Percentiles rank a stretch among this genome's conserved stretches.
phyloP scores from a whole-genome alignment of 805 yeast genomes.

The Wickerhamiella azyma region DNA sequence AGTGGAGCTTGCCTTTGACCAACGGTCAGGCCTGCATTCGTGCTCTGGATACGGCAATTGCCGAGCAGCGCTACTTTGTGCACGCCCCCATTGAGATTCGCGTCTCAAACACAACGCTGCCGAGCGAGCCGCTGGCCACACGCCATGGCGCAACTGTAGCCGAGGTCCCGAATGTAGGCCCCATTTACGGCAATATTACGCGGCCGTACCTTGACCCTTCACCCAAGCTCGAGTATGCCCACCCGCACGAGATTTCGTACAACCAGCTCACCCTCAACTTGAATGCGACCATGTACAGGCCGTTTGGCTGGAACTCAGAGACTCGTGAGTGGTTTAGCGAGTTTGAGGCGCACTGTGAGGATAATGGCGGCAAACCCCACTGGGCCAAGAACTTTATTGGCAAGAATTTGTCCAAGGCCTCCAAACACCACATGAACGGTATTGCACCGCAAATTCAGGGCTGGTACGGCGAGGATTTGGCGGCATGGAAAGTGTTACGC shows the following conservation, averaged over 20 bases:
- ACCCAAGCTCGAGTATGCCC: constrained; percentile 44
- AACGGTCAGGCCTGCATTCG: constrained; percentile 61
- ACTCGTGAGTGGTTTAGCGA: constrained; percentile 61
- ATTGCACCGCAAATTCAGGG: constrained; percentile 50
- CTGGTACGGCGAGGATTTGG: constrained; percentile 70
- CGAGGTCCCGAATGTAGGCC: constrained; percentile 33
- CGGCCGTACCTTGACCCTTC: constrained; percentile 75
- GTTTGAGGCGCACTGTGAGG: constrained; percentile 67
- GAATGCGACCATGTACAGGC: constrained; percentile 92
- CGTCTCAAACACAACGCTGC: constrained; percentile 59
- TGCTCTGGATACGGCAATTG: constrained; percentile 31
- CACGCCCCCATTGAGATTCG: constrained; percentile 95
- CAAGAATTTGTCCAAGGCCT: constrained; percentile 25
- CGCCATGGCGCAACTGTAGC: constrained; percentile 2
- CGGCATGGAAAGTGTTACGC: constrained; percentile 48
- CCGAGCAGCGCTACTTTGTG: constrained; percentile 47
- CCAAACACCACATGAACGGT: constrained; percentile 68
- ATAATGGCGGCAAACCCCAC: constrained; percentile 87
- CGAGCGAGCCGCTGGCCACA: constrained; percentile 10
- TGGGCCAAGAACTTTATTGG: constrained; percentile 97
- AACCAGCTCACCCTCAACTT: constrained; percentile 72
- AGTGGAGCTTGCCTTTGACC: constrained; percentile 88
- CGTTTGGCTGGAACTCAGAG: constrained; percentile 65
- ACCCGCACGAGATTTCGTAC: constrained; percentile 41
- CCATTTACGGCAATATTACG: constrained; percentile 69